Evolutionary conservation across 2,329 filamentous ascomycete species (phyloP), one percentile per base, ranked within the genome.

Genomic region (Byssothecium circinans): DNA sequence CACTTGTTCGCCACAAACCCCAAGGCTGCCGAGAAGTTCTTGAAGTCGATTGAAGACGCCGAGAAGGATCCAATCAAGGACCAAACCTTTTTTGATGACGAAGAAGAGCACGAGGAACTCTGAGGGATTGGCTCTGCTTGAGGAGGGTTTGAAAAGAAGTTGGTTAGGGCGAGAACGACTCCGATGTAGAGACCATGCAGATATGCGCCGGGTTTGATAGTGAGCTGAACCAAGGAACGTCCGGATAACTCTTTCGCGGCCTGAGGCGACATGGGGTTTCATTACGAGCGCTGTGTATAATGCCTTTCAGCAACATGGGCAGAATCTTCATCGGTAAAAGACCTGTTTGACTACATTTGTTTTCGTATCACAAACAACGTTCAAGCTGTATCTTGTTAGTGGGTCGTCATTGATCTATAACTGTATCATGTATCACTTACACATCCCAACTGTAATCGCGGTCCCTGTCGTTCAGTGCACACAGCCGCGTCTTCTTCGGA

Each of bases 1-100:
- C 84, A 86, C 53, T 58, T 89, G 42, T 88, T 89, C 62, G 73
- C 78, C 18, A 76, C 81, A 15, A 82, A 88, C 58, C 73, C 77
- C 29, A 77, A 84, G 70, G 79, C 77, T 8, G 84, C 81, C 0
- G 75, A 82, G 59, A 79, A 79, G 58, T 89, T 89, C 62, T 78
- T 81, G 71, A 73, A 81, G 15, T 75, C 79, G 46, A 78, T 89
- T 44, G 77, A 84, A 71, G 77, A 79, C 53, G 83, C 83, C 0
- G 75, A 82, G 61, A 86, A 84, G 58, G 74, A 76, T 61, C 64
- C 67, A 2, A 75, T 76, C 42, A 71, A 61, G 64, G 52, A 59
- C 39, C 30, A 41, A 11, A 41, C 23, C 11, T 49, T 45, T 0
- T 40, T 56, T 53, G 60, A 68, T 54, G 63, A 52, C 54, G 58